These are phyloP conservation scores for Aspergillus japonicus DNA, from an alignment of 2,329 filamentous ascomycete genomes.

Conservation along the genomic window DNA sequence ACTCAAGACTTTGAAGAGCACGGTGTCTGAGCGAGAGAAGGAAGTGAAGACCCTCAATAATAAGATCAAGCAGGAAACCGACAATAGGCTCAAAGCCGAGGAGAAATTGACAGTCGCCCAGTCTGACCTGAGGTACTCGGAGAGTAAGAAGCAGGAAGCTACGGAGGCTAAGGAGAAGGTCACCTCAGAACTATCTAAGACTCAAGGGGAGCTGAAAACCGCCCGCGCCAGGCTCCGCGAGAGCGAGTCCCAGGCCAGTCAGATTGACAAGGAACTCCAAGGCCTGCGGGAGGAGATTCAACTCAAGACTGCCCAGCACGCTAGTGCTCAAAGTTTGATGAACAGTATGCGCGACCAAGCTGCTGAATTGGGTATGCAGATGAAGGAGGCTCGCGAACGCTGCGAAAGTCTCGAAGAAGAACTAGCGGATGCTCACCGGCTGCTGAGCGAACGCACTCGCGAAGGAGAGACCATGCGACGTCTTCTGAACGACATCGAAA, in stretches of 20 bases:
- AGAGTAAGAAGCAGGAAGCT: constrained; percentile 76
- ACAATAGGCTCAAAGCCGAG: constrained; percentile 70
- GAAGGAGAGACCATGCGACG: constrained; percentile 95
- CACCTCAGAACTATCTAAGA: constrained; percentile 65
- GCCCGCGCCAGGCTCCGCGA: constrained; percentile 62
- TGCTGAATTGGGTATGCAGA: constrained; percentile 81
- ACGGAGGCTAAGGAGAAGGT: constrained; percentile 71
- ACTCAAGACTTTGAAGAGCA: constrained; percentile 66
- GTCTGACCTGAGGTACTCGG: constrained; percentile 73
- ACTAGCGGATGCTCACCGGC: constrained; percentile 78
- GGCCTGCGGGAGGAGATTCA: constrained; percentile 75
- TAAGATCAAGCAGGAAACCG: constrained; percentile 72
- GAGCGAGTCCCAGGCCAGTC: constrained; percentile 71
- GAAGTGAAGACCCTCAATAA: constrained; percentile 78
- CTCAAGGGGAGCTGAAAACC: constrained; percentile 67
- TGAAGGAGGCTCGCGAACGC: constrained; percentile 81
- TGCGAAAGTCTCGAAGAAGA: constrained; percentile 90
- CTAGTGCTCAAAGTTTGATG: constrained; percentile 79
- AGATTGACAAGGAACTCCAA: constrained; percentile 66
- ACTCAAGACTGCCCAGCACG: constrained; percentile 81
- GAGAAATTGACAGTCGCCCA: constrained; percentile 72
- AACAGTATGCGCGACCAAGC: constrained; percentile 92
- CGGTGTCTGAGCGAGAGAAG: constrained; percentile 69
- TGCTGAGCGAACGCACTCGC: constrained; percentile 81
- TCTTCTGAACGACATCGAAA: constrained; percentile 81